A percentile compares a stretch with the other conserved stretches of the same genome.
Conservation (phyloP, 768 basidiomycete species). For the Lactarius akahatsu region DNA sequence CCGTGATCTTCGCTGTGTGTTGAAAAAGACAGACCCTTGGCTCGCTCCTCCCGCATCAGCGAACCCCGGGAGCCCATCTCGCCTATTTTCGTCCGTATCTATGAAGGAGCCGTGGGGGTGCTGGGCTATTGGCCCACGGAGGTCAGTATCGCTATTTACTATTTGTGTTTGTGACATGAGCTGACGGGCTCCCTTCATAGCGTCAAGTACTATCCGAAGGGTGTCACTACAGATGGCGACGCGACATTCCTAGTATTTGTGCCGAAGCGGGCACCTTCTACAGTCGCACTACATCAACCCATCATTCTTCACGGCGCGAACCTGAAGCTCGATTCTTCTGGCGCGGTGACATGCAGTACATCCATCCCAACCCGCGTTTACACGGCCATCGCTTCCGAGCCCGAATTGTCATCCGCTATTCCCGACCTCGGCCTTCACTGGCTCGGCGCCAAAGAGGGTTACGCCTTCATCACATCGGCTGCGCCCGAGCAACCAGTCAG, state of each 20-base stretch:
- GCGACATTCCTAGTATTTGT: slow-evolving; percentile 26
- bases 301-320: slow-evolving; percentile 28
- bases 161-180: background rate
- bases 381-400: slow-evolving; percentile 19
- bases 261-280: slow-evolving; percentile 21
- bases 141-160: slow-evolving; percentile 9
- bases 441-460: slow-evolving; percentile 25
- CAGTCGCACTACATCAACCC: slow-evolving; percentile 26
- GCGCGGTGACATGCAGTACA: slow-evolving; percentile 18
- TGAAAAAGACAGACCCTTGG: slow-evolving; percentile 34
- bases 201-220: slow-evolving; percentile 25
- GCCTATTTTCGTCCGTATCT: slow-evolving; percentile 23
- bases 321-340: slow-evolving; percentile 20
- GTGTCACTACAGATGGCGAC: slow-evolving; percentile 18
- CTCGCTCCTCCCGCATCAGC: slow-evolving; percentile 35
- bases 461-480: slow-evolving; percentile 24
- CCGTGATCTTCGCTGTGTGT: slow-evolving; percentile 43
- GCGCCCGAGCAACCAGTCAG: slow-evolving; percentile 17
- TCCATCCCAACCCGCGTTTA: slow-evolving; percentile 22
- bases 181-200: slow-evolving; percentile 7
- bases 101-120: slow-evolving; percentile 35
- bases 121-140: slow-evolving; percentile 36
- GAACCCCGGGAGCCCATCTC: slow-evolving; percentile 30
- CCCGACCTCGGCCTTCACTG: slow-evolving; percentile 28
- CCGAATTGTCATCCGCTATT: slow-evolving; percentile 18